Evolutionary conservation across 1,139 yeast genomes (phyloP).

Genomic region (Candida dubliniensis): DNA sequence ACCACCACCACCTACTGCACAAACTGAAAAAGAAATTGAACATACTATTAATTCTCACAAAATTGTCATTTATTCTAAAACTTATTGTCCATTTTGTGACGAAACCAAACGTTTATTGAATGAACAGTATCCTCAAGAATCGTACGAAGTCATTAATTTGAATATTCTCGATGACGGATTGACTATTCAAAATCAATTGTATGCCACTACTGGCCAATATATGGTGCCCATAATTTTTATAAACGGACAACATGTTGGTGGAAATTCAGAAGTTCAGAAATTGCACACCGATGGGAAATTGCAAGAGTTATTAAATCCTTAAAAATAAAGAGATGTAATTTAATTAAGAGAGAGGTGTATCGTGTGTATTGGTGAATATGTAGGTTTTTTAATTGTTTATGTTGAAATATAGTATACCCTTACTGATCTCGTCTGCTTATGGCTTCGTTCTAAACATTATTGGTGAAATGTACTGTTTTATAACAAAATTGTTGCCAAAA

Average conservation of each 20-base stretch:
- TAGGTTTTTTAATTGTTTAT: neutral
- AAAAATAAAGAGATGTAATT: neutral
- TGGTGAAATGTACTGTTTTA: neutral
- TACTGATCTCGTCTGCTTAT: neutral
- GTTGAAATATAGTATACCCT: neutral
- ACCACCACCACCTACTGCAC: constrained; percentile 3
- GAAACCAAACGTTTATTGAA: constrained; percentile 20
- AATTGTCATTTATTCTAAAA: constrained; percentile 12
- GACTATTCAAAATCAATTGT: constrained; percentile 63
- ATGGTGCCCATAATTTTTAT: constrained; percentile 87
- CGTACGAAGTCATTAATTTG: constrained; percentile 22
- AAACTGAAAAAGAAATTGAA: constrained; percentile 2
- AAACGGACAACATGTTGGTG: constrained; percentile 81
- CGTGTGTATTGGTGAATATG: too few species aligned
- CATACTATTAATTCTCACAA: neutral
- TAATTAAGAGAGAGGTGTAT: neutral
- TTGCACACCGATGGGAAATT: constrained; percentile 2
- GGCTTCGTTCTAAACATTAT: neutral
- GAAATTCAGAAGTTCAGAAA: constrained; percentile 72
- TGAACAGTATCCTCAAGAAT: constrained; percentile 11
- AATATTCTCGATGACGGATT: constrained; percentile 19
- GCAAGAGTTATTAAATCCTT: neutral
- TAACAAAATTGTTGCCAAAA: too few species aligned
- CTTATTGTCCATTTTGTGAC: constrained; percentile 27
- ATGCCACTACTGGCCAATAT: constrained; percentile 70